Conservation (phyloP, 2,329 filamentous ascomycete species). For the Stemphylium lycopersici region DNA sequence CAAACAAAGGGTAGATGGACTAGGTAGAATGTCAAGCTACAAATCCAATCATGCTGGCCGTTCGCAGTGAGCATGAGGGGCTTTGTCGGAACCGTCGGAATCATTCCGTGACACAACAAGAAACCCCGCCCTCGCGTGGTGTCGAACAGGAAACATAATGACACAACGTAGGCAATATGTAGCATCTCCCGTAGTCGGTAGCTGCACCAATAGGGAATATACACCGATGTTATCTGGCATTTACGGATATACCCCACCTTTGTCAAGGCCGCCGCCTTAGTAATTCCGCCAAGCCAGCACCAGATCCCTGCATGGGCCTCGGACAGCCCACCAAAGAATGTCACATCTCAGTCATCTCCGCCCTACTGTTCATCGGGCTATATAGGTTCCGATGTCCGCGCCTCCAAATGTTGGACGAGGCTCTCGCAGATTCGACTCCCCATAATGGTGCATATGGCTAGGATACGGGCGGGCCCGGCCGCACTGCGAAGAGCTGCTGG, state of each 20-base stretch:
- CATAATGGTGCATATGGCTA: constrained; percentile 43
- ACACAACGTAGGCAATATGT: not conserved
- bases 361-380: constrained; percentile 17
- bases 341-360: constrained; percentile 24
- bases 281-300: constrained; percentile 12
- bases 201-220: too few species aligned
- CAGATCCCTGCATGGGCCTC: constrained; percentile 14
- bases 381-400: constrained; percentile 31
- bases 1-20: too few species aligned
- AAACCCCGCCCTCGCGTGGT: not conserved
- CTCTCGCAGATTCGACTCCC: constrained; percentile 13
- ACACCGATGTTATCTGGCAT: not conserved
- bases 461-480: constrained; percentile 33
- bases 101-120: not conserved
- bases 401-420: constrained; percentile 35
- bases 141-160: not conserved
- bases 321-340: constrained; percentile 13
- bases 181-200: not conserved
- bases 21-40: too few species aligned
- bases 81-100: not conserved
- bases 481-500: constrained; percentile 27
- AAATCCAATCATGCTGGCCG: too few species aligned
- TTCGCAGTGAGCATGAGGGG: not conserved
- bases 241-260: constrained; percentile 5
- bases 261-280: constrained; percentile 2